phyloP scores from a whole-genome alignment of 169 alveolate genomes.

The Neospora caninum region DNA sequence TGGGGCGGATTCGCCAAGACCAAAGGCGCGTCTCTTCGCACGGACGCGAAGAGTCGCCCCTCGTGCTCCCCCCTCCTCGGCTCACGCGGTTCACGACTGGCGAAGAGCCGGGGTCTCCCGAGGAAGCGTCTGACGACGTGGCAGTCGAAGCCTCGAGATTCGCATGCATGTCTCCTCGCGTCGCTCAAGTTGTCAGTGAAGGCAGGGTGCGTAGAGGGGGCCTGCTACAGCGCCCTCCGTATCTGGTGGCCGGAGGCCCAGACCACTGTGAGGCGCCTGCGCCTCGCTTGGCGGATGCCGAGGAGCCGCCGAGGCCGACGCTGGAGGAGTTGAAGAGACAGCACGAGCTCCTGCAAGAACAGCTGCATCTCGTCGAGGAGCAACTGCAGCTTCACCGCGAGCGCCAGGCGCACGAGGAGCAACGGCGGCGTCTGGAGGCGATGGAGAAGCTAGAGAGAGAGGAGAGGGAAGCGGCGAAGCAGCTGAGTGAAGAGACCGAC shows the following conservation, averaged over 20 bases:
- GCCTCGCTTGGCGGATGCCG: background rate
- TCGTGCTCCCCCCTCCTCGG: background rate
- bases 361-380: conserved; percentile 24
- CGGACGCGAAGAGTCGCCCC: background rate
- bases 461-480: background rate
- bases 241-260: background rate
- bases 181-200: background rate
- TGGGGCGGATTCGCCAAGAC: no score
- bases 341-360: conserved; percentile 1
- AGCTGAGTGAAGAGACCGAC: background rate
- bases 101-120: background rate
- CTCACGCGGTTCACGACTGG: background rate
- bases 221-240: background rate
- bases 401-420: conserved; percentile 36
- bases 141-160: no score
- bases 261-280: background rate
- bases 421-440: conserved; percentile 25
- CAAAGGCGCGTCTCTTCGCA: background rate
- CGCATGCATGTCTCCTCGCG: no score
- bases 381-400: conserved; percentile 7
- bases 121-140: no score
- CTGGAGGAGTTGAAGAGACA: background rate
- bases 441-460: background rate
- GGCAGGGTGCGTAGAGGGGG: background rate
- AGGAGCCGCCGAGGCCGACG: background rate